Base-by-base conservation (phyloP, 495 filamentous ascomycete species). In the Aspergillus avenaceus region DNA sequence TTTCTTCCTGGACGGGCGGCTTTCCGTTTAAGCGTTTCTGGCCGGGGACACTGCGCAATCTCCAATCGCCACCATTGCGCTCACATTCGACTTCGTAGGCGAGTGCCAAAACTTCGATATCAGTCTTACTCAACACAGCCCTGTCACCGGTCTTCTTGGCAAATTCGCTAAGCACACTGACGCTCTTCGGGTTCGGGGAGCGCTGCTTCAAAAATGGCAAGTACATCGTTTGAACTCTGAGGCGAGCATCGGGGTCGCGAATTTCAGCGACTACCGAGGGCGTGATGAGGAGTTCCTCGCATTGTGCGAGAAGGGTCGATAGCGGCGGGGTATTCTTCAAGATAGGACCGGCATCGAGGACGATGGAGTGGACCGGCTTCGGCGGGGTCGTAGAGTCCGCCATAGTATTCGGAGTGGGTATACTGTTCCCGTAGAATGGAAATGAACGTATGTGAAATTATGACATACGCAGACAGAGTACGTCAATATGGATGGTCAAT, bases 71-170 rank as follows among this genome's bases (percentile, higher is more conserved):
- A 18, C 83, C 81, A 62, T 92, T 92, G 48, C 81, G 74, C 67
- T 95, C 88, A 52, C 88, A 83, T 55, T 96, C 90, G 12, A 97
- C 58, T 60, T 98, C 93, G 61, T 96, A 97, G 3, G 90, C 86
- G 25, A 99, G 74, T 5, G 92, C 93, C 55, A 97, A 73, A 27
- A 97, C 75, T 52, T 92, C 84, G 37, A 97, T 71, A 83, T 99
- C 93, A 5, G 88, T 84, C 61, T 77, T 83, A 65, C 90, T 95
- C 34, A 99, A 70, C 4, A 96, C 90, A 23, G 85, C 78, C 31
- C 88, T 80, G 61, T 99, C 93, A 49, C 93, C 93, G 1, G 93
- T 97, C 67, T 83, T 89, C 34, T 84, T 81, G 42, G 91, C 87
- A 67, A 97, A 96, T 50, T 90, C 84, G 45, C 80, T 84, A n/a